Percentiles rank a stretch among this genome's conserved stretches.
These are phyloP conservation scores for Epichloe sp. DNA, from an alignment of 2,329 filamentous ascomycete genomes.

Conservation along the genomic window DNA sequence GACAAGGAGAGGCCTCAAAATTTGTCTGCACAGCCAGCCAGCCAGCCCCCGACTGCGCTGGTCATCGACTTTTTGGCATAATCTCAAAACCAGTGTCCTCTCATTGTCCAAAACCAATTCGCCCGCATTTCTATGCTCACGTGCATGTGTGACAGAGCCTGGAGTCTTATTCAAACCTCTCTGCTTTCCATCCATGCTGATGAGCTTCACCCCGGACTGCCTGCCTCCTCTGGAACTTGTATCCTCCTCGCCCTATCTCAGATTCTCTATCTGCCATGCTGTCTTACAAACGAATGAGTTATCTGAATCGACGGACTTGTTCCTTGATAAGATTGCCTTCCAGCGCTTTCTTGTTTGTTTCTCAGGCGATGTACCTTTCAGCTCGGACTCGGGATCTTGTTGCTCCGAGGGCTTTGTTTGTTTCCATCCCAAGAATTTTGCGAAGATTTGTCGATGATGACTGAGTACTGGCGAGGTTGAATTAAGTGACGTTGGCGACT, in stretches of 20 bases:
- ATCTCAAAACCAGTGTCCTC: not conserved
- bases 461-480: not conserved
- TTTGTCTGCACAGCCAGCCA: not conserved
- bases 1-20: not conserved
- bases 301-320: slow-evolving; percentile 7
- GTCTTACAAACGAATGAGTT: slow-evolving; percentile 9
- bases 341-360: not conserved
- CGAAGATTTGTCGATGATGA: not conserved
- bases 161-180: too few species aligned
- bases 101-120: not conserved
- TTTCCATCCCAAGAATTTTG: not conserved
- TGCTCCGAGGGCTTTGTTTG: not conserved
- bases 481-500: not conserved
- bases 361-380: not conserved
- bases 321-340: not conserved
- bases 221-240: not conserved
- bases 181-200: not conserved
- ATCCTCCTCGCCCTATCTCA: not conserved
- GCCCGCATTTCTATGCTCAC: not conserved
- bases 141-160: not conserved
- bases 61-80: not conserved
- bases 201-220: not conserved
- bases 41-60: not conserved
- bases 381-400: not conserved
- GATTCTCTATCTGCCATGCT: slow-evolving; percentile 7